phyloP scores from a whole-genome alignment of 805 yeast species.

The Clavispora carvajalis region DNA sequence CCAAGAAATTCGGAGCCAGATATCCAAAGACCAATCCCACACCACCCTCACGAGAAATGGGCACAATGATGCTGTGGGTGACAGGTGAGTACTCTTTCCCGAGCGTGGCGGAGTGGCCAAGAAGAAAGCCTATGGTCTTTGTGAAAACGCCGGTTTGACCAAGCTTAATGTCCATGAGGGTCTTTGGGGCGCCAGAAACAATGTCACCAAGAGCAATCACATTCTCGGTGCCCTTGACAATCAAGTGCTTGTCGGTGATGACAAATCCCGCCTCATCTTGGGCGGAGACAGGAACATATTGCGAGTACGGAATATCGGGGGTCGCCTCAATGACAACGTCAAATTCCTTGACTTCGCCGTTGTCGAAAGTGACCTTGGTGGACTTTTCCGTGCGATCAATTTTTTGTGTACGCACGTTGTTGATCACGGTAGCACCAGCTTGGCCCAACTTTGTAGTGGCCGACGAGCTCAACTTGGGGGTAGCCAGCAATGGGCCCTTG shows the following conservation, averaged over 20 bases:
- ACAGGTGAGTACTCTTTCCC: constrained; percentile 4
- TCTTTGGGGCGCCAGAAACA: constrained; percentile 16
- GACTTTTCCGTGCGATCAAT: constrained; percentile 15
- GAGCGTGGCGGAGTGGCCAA: not conserved
- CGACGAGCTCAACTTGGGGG: constrained; percentile 1
- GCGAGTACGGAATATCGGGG: constrained; percentile 27
- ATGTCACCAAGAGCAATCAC: constrained; percentile 36
- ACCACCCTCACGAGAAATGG: constrained; percentile 33
- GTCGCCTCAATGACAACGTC: constrained; percentile 28
- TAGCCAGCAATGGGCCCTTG: constrained; percentile 5
- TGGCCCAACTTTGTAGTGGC: constrained; percentile 8
- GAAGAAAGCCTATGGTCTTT: constrained; percentile 6
- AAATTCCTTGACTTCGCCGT: constrained; percentile 15
- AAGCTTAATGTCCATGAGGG: constrained; percentile 23
- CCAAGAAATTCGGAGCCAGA: constrained; percentile 24
- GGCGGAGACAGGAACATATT: constrained; percentile 20
- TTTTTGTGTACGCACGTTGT: constrained; percentile 2
- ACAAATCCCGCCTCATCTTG: constrained; percentile 26
- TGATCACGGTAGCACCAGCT: constrained; percentile 13
- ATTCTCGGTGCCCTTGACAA: constrained; percentile 19
- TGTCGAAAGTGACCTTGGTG: constrained; percentile 11
- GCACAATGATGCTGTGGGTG: constrained; percentile 19
- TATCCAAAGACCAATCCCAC: constrained; percentile 29
- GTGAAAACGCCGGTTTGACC: constrained; percentile 17
- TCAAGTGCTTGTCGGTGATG: constrained; percentile 21